A percentile compares a stretch with the other conserved stretches of the same genome.
phyloP scores from a whole-genome alignment of 352 stramenopile genomes.

The Elongisporangium prolatum region DNA sequence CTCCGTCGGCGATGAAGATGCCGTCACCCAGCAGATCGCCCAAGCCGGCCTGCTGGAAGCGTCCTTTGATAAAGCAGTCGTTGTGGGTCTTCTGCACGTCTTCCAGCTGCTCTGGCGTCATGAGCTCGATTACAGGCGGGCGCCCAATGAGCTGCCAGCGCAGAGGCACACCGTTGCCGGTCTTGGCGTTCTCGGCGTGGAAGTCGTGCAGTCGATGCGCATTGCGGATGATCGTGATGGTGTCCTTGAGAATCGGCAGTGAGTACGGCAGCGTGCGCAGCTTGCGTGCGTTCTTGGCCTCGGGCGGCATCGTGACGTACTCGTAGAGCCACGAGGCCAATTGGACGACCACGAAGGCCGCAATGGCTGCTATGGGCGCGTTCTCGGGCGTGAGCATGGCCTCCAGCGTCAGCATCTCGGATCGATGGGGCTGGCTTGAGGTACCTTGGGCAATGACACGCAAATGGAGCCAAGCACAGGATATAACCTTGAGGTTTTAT shows the following conservation, averaged over 20 bases:
- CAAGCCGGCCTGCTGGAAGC: conserved; percentile 23
- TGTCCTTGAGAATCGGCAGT: background rate
- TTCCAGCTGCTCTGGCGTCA: conserved; percentile 38
- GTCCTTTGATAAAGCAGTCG: conserved; percentile 70
- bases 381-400: background rate
- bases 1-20: conserved; percentile 57
- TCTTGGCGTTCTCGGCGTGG: background rate
- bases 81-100: conserved; percentile 68
- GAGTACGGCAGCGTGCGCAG: background rate
- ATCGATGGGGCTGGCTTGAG: background rate
- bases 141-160: conserved; percentile 26
- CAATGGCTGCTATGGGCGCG: background rate
- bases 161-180: conserved; percentile 20
- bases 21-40: conserved; percentile 54
- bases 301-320: background rate
- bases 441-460: background rate
- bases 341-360: background rate
- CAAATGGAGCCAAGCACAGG: background rate
- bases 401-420: background rate
- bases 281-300: background rate
- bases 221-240: background rate
- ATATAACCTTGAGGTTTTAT: background rate
- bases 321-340: background rate
- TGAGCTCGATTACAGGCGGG: conserved; percentile 33
- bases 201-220: background rate